phyloP scores from a whole-genome alignment of 345 rosid genomes.

The Populus deltoides region DNA sequence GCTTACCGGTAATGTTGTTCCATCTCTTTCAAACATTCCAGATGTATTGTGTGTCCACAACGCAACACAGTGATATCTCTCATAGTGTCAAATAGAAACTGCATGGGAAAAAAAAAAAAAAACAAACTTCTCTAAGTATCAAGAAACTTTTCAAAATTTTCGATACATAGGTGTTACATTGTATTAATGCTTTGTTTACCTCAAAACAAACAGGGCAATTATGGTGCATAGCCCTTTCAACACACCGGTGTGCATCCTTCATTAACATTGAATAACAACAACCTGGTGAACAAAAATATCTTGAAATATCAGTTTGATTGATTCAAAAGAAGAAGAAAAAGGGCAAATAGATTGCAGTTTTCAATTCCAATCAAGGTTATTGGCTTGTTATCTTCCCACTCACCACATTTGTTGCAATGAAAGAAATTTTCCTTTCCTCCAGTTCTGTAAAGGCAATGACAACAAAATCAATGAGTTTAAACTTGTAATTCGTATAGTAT shows the following conservation, averaged over 20 bases:
- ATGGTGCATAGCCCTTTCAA: conserved; percentile 76
- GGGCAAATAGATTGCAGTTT: background rate
- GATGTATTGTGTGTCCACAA: conserved; percentile 70
- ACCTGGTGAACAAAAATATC: conserved; percentile 31
- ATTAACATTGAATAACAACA: conserved; percentile 57
- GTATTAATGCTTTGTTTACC: conserved; percentile 32
- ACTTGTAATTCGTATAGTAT: background rate
- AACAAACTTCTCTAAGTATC: background rate
- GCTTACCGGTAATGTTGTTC: conserved; percentile 46
- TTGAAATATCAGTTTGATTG: background rate
- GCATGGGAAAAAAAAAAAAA: conserved; percentile 22
- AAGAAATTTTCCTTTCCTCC: conserved; percentile 62
- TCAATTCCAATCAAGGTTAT: background rate
- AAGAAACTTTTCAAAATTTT: background rate
- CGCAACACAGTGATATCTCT: conserved; percentile 49
- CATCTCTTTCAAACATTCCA: conserved; percentile 56
- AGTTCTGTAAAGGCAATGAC: conserved; percentile 38
- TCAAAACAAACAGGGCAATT: conserved; percentile 75
- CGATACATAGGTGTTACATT: background rate
- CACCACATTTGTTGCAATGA: conserved; percentile 61
- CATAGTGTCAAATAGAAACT: conserved; percentile 63
- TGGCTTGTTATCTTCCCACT: conserved; percentile 15
- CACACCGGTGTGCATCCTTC: conserved; percentile 54
- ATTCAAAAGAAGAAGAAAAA: too few species aligned
- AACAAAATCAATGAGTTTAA: background rate